phyloP scores from a whole-genome alignment of 73 alveolate genomes.

The Tetrahymena elliotti region DNA sequence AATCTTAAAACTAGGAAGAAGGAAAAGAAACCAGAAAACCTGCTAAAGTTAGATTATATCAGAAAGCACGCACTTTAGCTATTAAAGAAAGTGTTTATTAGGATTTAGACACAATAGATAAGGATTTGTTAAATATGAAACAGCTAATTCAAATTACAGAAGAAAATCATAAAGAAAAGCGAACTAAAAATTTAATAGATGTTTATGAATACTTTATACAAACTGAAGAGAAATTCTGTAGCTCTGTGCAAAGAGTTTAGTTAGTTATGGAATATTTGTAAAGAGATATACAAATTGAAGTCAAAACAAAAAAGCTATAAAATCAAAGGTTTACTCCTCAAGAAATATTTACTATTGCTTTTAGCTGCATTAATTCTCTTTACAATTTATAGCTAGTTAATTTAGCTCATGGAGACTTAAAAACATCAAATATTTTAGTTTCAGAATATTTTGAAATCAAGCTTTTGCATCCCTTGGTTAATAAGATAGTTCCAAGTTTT shows the following conservation, averaged over 20 bases:
- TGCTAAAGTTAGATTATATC: not conserved
- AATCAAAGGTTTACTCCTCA: not conserved
- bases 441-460: not conserved
- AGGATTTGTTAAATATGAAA: not conserved
- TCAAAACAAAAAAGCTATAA: not conserved
- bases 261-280: not conserved
- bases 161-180: not conserved
- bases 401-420: not conserved
- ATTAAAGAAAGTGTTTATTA: not conserved
- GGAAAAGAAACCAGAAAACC: not conserved
- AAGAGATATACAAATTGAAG: not conserved
- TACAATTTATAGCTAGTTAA: not conserved
- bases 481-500: not conserved
- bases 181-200: not conserved
- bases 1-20: not conserved
- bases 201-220: not conserved
- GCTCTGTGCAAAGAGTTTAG: not conserved
- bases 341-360: not conserved
- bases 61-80: not conserved
- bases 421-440: not conserved
- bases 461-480: not conserved
- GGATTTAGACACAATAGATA: not conserved
- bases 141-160: not conserved
- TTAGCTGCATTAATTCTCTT: not conserved
- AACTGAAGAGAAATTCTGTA: not conserved